These are phyloP conservation scores for Botrytis sinoallii DNA, from an alignment of 2,329 filamentous ascomycete genomes.

Conservation along the genomic window DNA sequence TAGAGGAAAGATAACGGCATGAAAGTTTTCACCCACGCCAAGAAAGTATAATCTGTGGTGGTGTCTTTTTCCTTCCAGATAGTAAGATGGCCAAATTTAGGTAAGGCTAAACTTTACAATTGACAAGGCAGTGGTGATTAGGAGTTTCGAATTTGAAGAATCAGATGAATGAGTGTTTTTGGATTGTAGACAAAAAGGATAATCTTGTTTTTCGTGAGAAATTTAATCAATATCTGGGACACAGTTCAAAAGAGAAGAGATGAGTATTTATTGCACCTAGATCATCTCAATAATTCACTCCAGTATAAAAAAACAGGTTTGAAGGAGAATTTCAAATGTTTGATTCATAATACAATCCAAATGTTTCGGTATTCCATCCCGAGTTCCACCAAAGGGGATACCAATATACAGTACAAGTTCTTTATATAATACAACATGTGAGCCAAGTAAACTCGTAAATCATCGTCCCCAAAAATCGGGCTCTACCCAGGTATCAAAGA, in stretches of 20 bases:
- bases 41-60: not conserved
- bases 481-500: constrained; percentile 2
- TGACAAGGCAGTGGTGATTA: not conserved
- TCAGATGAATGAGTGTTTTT: not conserved
- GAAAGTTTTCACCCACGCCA: not conserved
- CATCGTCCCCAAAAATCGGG: not conserved
- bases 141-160: not conserved
- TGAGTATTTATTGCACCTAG: not conserved
- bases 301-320: not conserved
- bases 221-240: no score
- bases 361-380: not conserved
- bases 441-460: not conserved
- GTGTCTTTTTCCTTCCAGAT: not conserved
- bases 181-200: no score
- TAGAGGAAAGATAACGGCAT: not conserved
- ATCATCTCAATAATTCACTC: no score
- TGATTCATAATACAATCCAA: not conserved
- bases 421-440: not conserved
- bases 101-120: not conserved
- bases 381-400: not conserved
- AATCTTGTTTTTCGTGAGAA: no score
- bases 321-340: not conserved
- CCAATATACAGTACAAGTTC: not conserved
- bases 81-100: not conserved
- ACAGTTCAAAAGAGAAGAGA: not conserved